A percentile compares a stretch with the other conserved stretches of the same genome.
Evolutionary conservation across 495 filamentous ascomycete genomes (phyloP).

Genomic region (Paragyromitra xinjiangensis): DNA sequence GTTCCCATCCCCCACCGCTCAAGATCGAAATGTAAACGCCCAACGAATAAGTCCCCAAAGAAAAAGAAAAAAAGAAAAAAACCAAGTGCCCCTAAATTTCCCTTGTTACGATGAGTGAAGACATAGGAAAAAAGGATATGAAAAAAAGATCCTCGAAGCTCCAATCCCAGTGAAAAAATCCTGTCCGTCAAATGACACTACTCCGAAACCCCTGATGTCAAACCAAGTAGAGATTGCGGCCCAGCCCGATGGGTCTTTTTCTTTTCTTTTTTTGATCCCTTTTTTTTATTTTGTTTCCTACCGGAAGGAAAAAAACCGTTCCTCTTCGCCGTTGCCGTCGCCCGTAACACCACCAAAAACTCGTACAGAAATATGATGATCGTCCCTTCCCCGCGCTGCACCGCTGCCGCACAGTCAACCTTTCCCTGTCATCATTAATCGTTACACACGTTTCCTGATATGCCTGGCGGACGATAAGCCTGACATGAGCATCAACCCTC

Average conservation of each 20-base stretch:
- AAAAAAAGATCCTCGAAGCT: conserved; percentile 48
- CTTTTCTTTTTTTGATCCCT: conserved; percentile 35
- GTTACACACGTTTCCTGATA: conserved; percentile 54
- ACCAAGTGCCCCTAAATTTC: conserved; percentile 38
- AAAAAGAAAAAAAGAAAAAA: conserved; percentile 30
- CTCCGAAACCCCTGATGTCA: conserved; percentile 49
- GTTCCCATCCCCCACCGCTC: conserved; percentile 36
- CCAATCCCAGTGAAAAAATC: conserved; percentile 49
- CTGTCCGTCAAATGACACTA: conserved; percentile 44
- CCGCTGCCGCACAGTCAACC: conserved; percentile 30
- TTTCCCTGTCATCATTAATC: conserved; percentile 54
- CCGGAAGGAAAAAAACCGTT: conserved; percentile 31
- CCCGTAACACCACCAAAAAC: conserved; percentile 36
- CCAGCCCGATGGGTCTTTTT: conserved; percentile 42
- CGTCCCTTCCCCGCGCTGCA: conserved; percentile 50
- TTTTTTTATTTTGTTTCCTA: conserved; percentile 23
- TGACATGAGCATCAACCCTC: conserved; percentile 50
- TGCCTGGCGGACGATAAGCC: conserved; percentile 32
- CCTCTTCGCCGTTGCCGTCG: conserved; percentile 32
- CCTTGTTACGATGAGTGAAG: conserved; percentile 34
- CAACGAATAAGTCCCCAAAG: conserved; percentile 42
- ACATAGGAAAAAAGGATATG: conserved; percentile 41
- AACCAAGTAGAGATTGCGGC: conserved; percentile 51
- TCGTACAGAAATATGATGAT: conserved; percentile 52
- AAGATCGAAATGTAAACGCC: conserved; percentile 53